phyloP scores from a whole-genome alignment of 2,329 filamentous ascomycete genomes.

The Phoma sp. region DNA sequence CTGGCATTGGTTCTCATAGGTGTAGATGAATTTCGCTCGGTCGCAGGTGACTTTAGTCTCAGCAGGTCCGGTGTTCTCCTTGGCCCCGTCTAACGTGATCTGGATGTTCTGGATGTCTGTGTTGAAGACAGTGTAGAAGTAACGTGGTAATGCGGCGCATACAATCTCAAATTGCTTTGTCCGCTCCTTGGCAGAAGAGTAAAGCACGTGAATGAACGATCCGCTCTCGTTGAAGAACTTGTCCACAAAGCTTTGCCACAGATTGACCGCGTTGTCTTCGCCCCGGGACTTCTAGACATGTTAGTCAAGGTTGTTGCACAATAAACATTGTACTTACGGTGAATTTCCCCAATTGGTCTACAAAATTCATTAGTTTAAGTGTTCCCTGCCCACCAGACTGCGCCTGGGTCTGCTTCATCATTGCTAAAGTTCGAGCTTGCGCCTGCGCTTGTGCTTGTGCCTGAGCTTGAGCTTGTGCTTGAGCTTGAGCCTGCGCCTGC shows the following conservation, averaged over 20 bases:
- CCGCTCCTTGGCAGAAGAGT: constrained; percentile 58
- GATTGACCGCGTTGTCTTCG: constrained; percentile 66
- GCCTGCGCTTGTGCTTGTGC: constrained; percentile 25
- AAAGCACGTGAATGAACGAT: constrained; percentile 76
- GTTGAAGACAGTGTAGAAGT: constrained; percentile 87
- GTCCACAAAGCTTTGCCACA: constrained; percentile 81
- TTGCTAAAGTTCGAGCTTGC: constrained; percentile 34
- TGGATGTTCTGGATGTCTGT: constrained; percentile 84
- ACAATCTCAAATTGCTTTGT: constrained; percentile 88
- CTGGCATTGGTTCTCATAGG: constrained; percentile 83
- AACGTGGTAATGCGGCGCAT: constrained; percentile 80
- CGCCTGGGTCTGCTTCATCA: constrained; percentile 40
- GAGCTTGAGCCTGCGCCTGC: constrained; percentile 43
- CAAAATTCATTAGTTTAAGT: constrained; percentile 61
- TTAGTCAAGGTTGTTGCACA: constrained; percentile 4
- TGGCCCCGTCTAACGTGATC: constrained; percentile 76
- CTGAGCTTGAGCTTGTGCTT: constrained; percentile 25
- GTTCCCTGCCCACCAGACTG: constrained; percentile 50
- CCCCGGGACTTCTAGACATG: constrained; percentile 43
- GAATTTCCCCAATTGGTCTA: constrained; percentile 62
- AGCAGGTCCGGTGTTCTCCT: constrained; percentile 64
- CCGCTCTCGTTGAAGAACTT: constrained; percentile 81
- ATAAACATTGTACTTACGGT: constrained; percentile 57
- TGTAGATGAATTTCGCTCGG: constrained; percentile 84
- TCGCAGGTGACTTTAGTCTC: constrained; percentile 77